Evolutionary conservation across 805 yeast genomes (phyloP), one percentile per base, ranked within the genome.

Genomic region (Saccharomycopsis malanga): DNA sequence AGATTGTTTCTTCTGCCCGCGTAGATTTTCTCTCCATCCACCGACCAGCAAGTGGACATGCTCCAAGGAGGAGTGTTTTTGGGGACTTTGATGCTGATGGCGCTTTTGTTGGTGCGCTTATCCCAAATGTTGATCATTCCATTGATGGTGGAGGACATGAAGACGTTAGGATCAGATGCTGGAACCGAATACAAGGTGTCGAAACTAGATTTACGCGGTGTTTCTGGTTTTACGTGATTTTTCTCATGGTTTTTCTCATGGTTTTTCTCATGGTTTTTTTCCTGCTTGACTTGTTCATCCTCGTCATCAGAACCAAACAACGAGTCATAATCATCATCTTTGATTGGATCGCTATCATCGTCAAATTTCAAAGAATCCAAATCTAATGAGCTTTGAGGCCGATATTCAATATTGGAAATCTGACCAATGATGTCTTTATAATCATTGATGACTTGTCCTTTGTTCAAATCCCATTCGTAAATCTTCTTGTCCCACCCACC

Each of bases 401-500:
- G 69, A 59, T 78, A 84, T 50, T 82, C 84, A 9, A 91, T 60
- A 38, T 80, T 73, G 2, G 95, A 81, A 2, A 91, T 69, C 60
- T 93, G 97, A 2, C 96, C 93, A 0, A 84, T 69, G 27, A 80
- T 70, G 1, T 79, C 81, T 2, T 62, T 56, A 58, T 71, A 87
- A 23, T 71, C 61, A 10, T 71, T 71, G 2, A 70, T 58, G 7
- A 69, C 61, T 15, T 67, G 62, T 1, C 97, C 96, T 0, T 83
- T 74, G 54, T 86, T 74, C 50, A 93, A 68, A 63, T 93, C 98
- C 96, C 97, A 91, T 53, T 81, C 77, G 4, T 79, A 62, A 1
- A 91, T 73, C 18, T 74, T 69, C 62, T 77, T 83, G 66, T 93
- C 98, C 98, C 98, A 93, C 15, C 87, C 74, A 0, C 96, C 97